Evolutionary conservation across 2,329 filamentous ascomycete species (phyloP).

Genomic region (Orbilia brochopaga): DNA sequence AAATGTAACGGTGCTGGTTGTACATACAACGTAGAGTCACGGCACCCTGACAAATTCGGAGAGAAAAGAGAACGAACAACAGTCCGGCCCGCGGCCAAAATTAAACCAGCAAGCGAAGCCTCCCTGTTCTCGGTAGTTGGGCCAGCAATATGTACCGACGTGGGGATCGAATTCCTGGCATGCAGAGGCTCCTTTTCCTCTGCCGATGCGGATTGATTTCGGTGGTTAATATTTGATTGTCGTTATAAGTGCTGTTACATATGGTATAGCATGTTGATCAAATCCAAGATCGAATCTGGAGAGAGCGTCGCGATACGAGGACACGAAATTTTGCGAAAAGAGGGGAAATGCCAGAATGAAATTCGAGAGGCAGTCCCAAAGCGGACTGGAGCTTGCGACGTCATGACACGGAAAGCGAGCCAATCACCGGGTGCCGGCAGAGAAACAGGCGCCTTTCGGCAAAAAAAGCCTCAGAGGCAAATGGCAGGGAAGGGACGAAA

Average conservation of each 20-base stretch:
- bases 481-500: constrained; percentile 10
- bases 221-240: too few species aligned
- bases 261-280: too few species aligned
- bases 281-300: too few species aligned
- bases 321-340: constrained; percentile 20
- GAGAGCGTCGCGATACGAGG: constrained; percentile 20
- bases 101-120: constrained; percentile 1
- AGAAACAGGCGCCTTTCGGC: constrained; percentile 30
- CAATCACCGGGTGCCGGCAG: constrained; percentile 8
- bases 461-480: constrained; percentile 35
- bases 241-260: too few species aligned
- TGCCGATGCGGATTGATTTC: too few species aligned
- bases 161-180: not conserved
- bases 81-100: not conserved
- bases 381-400: constrained; percentile 10
- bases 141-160: not conserved
- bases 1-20: constrained; percentile 41
- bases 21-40: constrained; percentile 15
- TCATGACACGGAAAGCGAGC: constrained; percentile 38
- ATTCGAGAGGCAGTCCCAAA: constrained; percentile 16
- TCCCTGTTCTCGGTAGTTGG: constrained; percentile 4
- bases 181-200: too few species aligned
- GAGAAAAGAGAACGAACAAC: not conserved
- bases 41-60: constrained; percentile 11
- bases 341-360: too few species aligned